Evolutionary conservation across 495 filamentous ascomycete species (phyloP).

Genomic region (Penicillium canariense): DNA sequence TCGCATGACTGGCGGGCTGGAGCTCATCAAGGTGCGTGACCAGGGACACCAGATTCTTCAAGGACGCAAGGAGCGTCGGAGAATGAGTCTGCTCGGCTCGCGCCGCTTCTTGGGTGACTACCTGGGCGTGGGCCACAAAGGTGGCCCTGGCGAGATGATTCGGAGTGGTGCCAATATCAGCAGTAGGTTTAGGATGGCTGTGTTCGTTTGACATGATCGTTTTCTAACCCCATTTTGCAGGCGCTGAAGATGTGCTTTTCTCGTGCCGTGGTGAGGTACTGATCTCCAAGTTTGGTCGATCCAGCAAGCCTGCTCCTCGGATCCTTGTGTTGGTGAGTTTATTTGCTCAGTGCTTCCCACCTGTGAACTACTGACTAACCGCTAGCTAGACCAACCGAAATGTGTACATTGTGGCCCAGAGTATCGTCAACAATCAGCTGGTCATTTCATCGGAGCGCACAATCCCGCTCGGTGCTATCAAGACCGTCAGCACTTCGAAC

Average conservation of each 20-base stretch:
- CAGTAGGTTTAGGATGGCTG: slow-evolving; percentile 28
- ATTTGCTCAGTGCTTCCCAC: not conserved
- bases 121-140: slow-evolving; percentile 75
- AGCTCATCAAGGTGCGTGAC: slow-evolving; percentile 84
- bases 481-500: slow-evolving; percentile 74
- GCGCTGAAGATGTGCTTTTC: slow-evolving; percentile 75
- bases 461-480: slow-evolving; percentile 81
- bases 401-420: slow-evolving; percentile 84
- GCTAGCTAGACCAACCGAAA: slow-evolving; percentile 64
- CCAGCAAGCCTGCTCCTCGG: slow-evolving; percentile 86
- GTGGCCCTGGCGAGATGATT: slow-evolving; percentile 79
- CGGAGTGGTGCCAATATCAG: slow-evolving; percentile 65
- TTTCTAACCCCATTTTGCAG: slow-evolving; percentile 24
- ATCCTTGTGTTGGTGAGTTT: slow-evolving; percentile 69
- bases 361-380: slow-evolving; percentile 8
- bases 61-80: slow-evolving; percentile 82
- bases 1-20: slow-evolving; percentile 80
- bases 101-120: slow-evolving; percentile 96
- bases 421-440: slow-evolving; percentile 76
- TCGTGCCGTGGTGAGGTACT: slow-evolving; percentile 87
- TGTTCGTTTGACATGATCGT: not conserved
- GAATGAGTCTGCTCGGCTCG: slow-evolving; percentile 87
- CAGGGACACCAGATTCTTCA: slow-evolving; percentile 82
- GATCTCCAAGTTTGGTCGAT: slow-evolving; percentile 91
- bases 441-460: slow-evolving; percentile 77